These are phyloP conservation scores for Epicoccum sorghinum DNA, from an alignment of 2,329 filamentous ascomycete species.

Conservation along the genomic window DNA sequence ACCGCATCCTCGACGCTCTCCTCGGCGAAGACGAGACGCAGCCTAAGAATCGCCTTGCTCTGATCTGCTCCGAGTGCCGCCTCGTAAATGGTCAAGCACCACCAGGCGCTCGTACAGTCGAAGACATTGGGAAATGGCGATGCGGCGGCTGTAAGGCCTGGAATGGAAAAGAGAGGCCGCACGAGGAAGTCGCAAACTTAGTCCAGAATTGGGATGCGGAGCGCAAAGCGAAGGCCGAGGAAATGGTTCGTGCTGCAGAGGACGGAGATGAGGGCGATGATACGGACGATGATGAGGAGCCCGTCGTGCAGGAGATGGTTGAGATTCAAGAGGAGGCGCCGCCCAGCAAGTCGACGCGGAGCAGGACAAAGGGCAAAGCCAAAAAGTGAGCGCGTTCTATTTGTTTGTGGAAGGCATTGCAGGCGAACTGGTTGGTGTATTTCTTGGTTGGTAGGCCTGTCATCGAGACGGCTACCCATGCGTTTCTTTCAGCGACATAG, in stretches of 20 bases:
- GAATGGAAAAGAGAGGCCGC: slow-evolving; percentile 82
- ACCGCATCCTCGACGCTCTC: slow-evolving; percentile 87
- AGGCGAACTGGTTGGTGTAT: neutral
- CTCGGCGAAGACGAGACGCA: slow-evolving; percentile 94
- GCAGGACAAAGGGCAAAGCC: slow-evolving; percentile 49
- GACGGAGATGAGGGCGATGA: slow-evolving; percentile 31
- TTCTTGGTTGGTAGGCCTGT: neutral
- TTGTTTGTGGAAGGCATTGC: neutral
- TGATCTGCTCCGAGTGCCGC: slow-evolving; percentile 82
- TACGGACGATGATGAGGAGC: slow-evolving; percentile 26
- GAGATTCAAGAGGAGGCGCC: slow-evolving; percentile 26
- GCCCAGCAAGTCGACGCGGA: slow-evolving; percentile 48
- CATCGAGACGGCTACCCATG: too few relatives aligned
- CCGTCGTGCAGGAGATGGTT: slow-evolving; percentile 1
- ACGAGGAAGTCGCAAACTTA: slow-evolving; percentile 61
- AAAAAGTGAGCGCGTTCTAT: slow-evolving; percentile 38
- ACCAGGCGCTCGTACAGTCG: slow-evolving; percentile 76
- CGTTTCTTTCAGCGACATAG: too few relatives aligned
- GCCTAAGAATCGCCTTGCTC: slow-evolving; percentile 84
- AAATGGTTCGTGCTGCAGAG: slow-evolving; percentile 28
- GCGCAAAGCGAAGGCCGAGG: slow-evolving; percentile 51
- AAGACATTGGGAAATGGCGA: slow-evolving; percentile 85
- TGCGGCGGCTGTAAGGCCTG: slow-evolving; percentile 82
- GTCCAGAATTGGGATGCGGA: slow-evolving; percentile 55
- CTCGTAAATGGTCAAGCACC: slow-evolving; percentile 96